A percentile compares a stretch with the other conserved stretches of the same genome.
Evolutionary conservation across 805 yeast species (phyloP).

Genomic region (Schwanniomyces yamadae): DNA sequence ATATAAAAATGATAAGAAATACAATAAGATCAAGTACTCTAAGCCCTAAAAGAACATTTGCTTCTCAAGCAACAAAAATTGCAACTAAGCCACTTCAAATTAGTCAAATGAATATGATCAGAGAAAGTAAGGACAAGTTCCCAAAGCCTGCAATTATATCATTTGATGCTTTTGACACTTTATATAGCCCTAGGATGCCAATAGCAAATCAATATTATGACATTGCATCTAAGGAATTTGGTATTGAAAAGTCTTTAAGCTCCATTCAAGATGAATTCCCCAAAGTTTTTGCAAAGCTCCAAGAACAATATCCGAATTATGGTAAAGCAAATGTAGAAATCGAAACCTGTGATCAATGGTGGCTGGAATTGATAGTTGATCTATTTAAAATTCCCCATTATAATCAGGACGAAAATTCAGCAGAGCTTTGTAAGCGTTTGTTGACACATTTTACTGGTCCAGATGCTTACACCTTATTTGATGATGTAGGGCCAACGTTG

Average conservation of each 20-base stretch:
- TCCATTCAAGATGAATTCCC: conserved; percentile 26
- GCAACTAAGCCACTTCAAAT: conserved; percentile 26
- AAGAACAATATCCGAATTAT: conserved; percentile 54
- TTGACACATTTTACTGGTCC: conserved; percentile 47
- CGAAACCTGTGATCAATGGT: conserved; percentile 46
- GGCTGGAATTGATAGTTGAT: conserved; percentile 50
- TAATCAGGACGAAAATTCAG: conserved; percentile 18
- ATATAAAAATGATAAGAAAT: not conserved
- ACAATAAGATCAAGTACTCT: no score
- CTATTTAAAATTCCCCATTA: conserved; percentile 38
- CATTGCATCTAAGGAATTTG: conserved; percentile 44
- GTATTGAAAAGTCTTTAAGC: conserved; percentile 31
- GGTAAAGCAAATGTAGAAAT: conserved; percentile 44
- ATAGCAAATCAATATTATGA: conserved; percentile 53
- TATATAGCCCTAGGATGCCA: conserved; percentile 56
- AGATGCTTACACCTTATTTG: conserved; percentile 52
- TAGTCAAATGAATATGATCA: conserved; percentile 20
- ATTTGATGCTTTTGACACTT: conserved; percentile 67
- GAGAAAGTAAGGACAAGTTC: conserved; percentile 25
- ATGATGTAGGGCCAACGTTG: conserved; percentile 53
- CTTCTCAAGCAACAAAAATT: no score
- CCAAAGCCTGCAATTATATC: conserved; percentile 52
- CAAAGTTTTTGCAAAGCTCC: conserved; percentile 33
- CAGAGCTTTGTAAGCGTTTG: conserved; percentile 44
- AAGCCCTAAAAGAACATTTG: no score